phyloP scores from a whole-genome alignment of 495 filamentous ascomycete species.

The Lepidopterella palustris region DNA sequence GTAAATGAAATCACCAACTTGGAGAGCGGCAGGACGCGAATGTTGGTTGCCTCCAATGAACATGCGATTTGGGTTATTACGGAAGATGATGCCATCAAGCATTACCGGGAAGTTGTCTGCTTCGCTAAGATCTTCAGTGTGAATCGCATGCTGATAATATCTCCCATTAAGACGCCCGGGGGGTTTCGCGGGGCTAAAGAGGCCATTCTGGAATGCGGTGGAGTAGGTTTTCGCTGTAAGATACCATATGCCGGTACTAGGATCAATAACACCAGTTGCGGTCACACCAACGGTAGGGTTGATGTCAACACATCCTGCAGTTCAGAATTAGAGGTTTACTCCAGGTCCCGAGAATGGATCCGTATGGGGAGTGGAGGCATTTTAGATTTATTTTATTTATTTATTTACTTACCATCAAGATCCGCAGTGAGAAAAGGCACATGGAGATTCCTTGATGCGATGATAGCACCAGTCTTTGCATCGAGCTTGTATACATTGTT shows the following conservation, averaged over 20 bases:
- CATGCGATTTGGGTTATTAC: constrained; percentile 41
- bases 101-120: constrained; percentile 38
- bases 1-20: constrained; percentile 39
- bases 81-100: constrained; percentile 37
- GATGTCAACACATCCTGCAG: constrained; percentile 43
- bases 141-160: constrained; percentile 40
- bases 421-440: constrained; percentile 43
- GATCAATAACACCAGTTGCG: constrained; percentile 45
- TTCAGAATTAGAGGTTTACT: no score
- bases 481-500: constrained; percentile 46
- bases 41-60: constrained; percentile 43
- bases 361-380: no score
- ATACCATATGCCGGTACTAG: constrained; percentile 41
- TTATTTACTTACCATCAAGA: constrained; percentile 25
- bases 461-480: constrained; percentile 41
- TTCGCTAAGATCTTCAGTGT: constrained; percentile 37
- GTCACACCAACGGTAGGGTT: constrained; percentile 42
- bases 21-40: constrained; percentile 41
- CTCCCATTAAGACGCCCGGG: constrained; percentile 24
- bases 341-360: no score
- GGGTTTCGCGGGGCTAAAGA: constrained; percentile 8
- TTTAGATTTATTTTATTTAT: no score
- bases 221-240: constrained; percentile 43
- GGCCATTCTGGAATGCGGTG: constrained; percentile 7
- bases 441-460: constrained; percentile 37